These are phyloP conservation scores for Rhodotorula paludigena DNA, from an alignment of 768 basidiomycete species.

Conservation along the genomic window DNA sequence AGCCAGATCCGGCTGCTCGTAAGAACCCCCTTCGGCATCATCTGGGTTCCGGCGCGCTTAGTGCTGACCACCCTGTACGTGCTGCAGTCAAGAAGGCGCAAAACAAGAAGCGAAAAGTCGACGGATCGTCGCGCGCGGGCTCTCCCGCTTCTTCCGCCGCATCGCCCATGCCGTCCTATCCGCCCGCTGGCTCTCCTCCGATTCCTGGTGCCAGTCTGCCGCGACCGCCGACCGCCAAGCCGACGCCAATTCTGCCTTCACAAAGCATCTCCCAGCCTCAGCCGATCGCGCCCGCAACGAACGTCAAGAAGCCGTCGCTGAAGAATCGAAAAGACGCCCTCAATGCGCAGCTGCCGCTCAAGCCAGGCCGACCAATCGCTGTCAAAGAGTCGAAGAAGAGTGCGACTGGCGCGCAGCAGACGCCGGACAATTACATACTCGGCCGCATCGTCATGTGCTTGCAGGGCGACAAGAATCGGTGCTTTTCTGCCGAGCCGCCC, in stretches of 20 bases:
- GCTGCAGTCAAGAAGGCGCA: constrained; percentile 4
- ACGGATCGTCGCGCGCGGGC: constrained; percentile 3
- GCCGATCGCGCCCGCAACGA: constrained; percentile 14
- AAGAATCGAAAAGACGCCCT: constrained; percentile 43
- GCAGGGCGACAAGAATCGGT: constrained; percentile 46
- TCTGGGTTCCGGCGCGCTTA: neutral
- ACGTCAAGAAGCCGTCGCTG: constrained; percentile 36
- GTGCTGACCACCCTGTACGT: neutral
- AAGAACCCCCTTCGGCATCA: neutral
- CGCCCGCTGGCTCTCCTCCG: constrained; percentile 3
- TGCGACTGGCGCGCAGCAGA: neutral
- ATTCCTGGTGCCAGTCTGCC: neutral
- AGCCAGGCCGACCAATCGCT: constrained; percentile 47
- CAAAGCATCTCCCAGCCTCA: neutral
- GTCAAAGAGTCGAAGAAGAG: constrained; percentile 44
- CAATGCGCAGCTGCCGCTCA: constrained; percentile 47
- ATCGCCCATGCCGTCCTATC: constrained; percentile 6
- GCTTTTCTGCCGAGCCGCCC: neutral
- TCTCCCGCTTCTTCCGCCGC: constrained; percentile 15
- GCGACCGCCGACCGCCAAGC: neutral
- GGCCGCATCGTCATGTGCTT: constrained; percentile 46
- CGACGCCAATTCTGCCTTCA: neutral
- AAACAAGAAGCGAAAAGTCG: constrained; percentile 35
- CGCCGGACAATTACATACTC: constrained; percentile 48
- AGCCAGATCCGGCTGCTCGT: neutral